A percentile compares a stretch with the other conserved stretches of the same genome.
Evolutionary conservation across 495 filamentous ascomycete species (phyloP).

Genomic region (Aspergillus asperescens): DNA sequence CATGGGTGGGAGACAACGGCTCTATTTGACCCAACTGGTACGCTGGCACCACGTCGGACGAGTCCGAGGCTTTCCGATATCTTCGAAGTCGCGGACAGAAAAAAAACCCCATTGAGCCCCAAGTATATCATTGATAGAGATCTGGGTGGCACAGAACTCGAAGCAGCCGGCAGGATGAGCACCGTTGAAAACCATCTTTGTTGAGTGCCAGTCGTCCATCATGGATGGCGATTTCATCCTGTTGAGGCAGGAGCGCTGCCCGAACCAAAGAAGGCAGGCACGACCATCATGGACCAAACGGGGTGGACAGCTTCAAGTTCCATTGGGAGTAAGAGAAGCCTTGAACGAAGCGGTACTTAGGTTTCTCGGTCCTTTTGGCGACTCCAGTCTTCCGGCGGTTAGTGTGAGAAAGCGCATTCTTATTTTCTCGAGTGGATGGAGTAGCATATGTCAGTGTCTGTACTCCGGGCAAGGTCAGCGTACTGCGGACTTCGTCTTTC

Average conservation of each 20-base stretch:
- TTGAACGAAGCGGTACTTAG: neutral
- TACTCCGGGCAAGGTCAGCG: neutral
- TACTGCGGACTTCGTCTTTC: neutral
- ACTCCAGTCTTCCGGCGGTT: too few species aligned
- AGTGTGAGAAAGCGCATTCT: too few species aligned
- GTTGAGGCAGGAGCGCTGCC: neutral
- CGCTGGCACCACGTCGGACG: conserved; percentile 1
- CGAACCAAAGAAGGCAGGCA: neutral
- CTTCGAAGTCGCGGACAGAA: conserved; percentile 18
- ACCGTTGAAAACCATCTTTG: neutral
- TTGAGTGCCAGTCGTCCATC: neutral
- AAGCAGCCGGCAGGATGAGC: neutral
- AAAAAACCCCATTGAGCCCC: conserved; percentile 9
- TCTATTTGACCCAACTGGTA: conserved; percentile 10
- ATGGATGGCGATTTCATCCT: neutral
- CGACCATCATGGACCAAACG: neutral
- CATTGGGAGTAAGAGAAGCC: neutral
- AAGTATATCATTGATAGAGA: neutral
- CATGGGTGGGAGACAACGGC: conserved; percentile 1
- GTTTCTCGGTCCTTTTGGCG: too few species aligned
- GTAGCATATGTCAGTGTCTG: too few species aligned
- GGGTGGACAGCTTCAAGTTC: neutral
- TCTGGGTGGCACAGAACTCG: neutral
- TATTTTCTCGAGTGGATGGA: too few species aligned
- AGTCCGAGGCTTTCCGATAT: conserved; percentile 6